A percentile compares a stretch with the other conserved stretches of the same genome.
These are phyloP conservation scores for Peterozyma xylosa DNA, from an alignment of 805 yeast genomes.

Conservation along the genomic window DNA sequence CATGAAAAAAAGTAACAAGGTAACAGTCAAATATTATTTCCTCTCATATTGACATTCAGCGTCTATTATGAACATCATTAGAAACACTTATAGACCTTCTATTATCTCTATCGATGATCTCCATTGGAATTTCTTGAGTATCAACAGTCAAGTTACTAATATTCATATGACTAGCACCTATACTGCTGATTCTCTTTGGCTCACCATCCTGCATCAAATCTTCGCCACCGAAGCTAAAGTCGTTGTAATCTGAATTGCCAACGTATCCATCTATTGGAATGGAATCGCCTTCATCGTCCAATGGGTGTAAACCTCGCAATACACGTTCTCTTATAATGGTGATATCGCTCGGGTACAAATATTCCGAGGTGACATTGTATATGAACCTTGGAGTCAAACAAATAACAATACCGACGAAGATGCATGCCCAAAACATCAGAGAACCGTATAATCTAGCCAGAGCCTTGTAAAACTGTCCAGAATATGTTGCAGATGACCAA, in stretches of 20 bases:
- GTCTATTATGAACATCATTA: too few relatives aligned
- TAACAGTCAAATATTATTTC: too few relatives aligned
- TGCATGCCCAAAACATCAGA: slow-evolving; percentile 56
- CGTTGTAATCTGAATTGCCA: slow-evolving; percentile 8
- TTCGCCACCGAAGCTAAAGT: slow-evolving; percentile 7
- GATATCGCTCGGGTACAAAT: slow-evolving; percentile 55
- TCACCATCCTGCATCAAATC: slow-evolving; percentile 1
- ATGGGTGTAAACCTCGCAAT: slow-evolving; percentile 33
- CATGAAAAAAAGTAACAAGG: too few relatives aligned
- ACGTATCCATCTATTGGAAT: slow-evolving; percentile 6
- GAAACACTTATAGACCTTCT: slow-evolving; percentile 2
- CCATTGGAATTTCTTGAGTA: slow-evolving; percentile 33
- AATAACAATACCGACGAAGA: slow-evolving; percentile 44
- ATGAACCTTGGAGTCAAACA: slow-evolving; percentile 64
- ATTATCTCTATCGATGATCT: slow-evolving; percentile 14
- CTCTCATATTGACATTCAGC: too few relatives aligned
- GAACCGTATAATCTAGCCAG: slow-evolving; percentile 60
- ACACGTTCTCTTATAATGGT: slow-evolving; percentile 73
- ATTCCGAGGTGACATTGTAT: slow-evolving; percentile 45
- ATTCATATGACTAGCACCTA: slow-evolving; percentile 10
- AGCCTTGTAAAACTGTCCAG: slow-evolving; percentile 56
- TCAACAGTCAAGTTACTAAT: slow-evolving; percentile 18
- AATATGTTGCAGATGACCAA: slow-evolving; percentile 48
- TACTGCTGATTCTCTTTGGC: not conserved
- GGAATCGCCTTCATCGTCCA: slow-evolving; percentile 3